Conservation (phyloP, 805 yeast genomes). For the Metschnikowia lunata region DNA sequence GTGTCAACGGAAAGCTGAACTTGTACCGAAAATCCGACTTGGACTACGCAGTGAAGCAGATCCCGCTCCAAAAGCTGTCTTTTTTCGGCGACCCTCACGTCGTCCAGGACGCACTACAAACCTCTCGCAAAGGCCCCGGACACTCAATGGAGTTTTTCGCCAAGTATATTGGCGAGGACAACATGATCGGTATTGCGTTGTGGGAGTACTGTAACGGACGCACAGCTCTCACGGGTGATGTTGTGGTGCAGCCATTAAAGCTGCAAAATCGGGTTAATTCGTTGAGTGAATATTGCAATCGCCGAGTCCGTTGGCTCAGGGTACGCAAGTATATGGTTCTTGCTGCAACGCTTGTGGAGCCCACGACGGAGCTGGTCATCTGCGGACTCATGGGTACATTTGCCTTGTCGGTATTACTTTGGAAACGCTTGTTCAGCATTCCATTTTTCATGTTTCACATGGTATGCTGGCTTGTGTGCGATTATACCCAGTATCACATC, state of each 20-base stretch:
- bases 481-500: conserved; percentile 52
- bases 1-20: conserved; percentile 89
- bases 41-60: conserved; percentile 49
- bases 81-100: conserved; percentile 32
- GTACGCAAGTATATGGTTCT: conserved; percentile 85
- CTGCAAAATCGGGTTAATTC: conserved; percentile 32
- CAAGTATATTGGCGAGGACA: conserved; percentile 84
- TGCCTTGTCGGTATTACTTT: conserved; percentile 45
- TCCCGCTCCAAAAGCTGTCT: conserved; percentile 24
- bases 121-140: conserved; percentile 31
- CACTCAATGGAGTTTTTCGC: conserved; percentile 68
- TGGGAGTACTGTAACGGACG: conserved; percentile 67
- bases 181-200: conserved; percentile 82
- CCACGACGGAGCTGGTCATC: conserved; percentile 74
- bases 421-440: conserved; percentile 27
- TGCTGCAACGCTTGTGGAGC: conserved; percentile 79
- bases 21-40: conserved; percentile 65
- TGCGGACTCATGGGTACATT: conserved; percentile 64
- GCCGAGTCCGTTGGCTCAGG: conserved; percentile 81
- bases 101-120: conserved; percentile 26
- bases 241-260: conserved; percentile 67
- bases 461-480: conserved; percentile 59
- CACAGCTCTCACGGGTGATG: conserved; percentile 75
- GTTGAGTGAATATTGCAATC: conserved; percentile 52
- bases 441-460: conserved; percentile 49